A percentile compares a stretch with the other conserved stretches of the same genome.
Conservation (phyloP, 2,329 filamentous ascomycete genomes). For the Rutstroemia sp. region DNA sequence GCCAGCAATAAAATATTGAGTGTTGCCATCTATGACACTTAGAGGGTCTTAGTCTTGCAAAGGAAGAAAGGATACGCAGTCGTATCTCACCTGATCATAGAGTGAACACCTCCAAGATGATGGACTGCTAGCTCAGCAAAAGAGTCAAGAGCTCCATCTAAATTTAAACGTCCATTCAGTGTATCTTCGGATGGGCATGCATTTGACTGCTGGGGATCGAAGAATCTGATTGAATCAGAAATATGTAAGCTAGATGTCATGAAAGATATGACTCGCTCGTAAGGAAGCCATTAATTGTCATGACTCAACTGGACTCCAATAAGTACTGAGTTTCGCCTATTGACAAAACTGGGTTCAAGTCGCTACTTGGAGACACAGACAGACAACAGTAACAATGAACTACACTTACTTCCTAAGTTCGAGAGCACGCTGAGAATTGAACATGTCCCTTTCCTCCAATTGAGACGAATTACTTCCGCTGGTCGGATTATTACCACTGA, state of each 20-base stretch:
- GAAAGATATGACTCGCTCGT: background rate
- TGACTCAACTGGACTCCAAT: background rate
- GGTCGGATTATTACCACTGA: background rate
- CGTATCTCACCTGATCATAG: constrained; percentile 24
- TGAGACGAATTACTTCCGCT: constrained; percentile 6
- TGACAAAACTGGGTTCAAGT: no score
- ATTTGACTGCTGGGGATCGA: constrained; percentile 15
- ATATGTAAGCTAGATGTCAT: background rate
- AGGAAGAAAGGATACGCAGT: background rate
- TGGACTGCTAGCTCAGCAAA: constrained; percentile 42
- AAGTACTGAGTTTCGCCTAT: no score
- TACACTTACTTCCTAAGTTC: constrained; percentile 26
- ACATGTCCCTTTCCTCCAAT: constrained; percentile 16
- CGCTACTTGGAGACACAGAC: background rate
- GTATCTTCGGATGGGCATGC: constrained; percentile 7
- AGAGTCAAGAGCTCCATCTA: constrained; percentile 30
- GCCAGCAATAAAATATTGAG: constrained; percentile 25
- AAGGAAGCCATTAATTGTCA: background rate
- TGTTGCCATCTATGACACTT: constrained; percentile 11
- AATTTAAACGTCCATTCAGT: constrained; percentile 23
- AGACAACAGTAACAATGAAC: background rate
- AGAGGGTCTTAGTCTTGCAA: background rate
- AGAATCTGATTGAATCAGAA: constrained; percentile 17
- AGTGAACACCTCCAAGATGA: constrained; percentile 27
- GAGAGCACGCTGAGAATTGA: constrained; percentile 14